Evolutionary conservation across 1,284 basidiomycete genomes (phyloP), one percentile per base, ranked within the genome.

Genomic region (Cutaneotrichosporon sp.): DNA sequence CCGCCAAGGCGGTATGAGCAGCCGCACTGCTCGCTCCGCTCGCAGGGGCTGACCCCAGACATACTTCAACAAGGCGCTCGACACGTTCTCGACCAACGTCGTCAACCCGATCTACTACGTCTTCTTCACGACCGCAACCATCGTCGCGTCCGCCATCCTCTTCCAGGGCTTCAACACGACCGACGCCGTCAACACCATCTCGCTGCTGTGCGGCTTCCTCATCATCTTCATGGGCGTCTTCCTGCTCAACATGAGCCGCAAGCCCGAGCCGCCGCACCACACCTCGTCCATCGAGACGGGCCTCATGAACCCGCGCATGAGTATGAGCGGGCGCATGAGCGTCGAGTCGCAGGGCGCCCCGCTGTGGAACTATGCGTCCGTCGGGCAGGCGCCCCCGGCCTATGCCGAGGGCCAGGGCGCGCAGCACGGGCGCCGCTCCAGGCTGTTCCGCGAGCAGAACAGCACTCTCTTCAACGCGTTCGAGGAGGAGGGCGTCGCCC

Each of bases 21-120:
- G 29, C 29, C 29, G 29, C 29, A 9, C 29, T n/a, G 36, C 24
- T 31, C 14, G n/a, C 13, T 16, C 16, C 13, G 29, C 20, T 16
- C 7, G 4, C 5, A 4, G 13, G 43, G 5, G 29, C 42, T 61
- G 24, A 38, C 31, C 34, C 1, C 60, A 80, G 79, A 95, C 97
- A 82, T 99, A 97, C 83, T 97, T 98, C 82, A 99, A 98, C 84
- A 97, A 97, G 77, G 97, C 95, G 0, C 84, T 99, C 57, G 95
- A 98, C 76, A 92, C 89, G 1, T 99, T 98, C 80, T 94, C 92
- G 5, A 98, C 95, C 49, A 99, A 98, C 75, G 92, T 98, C 47
- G 95, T 99, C 62, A 99, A 99, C 77, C 95, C 97, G 0, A 91
- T 97, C 83, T 99, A 99, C 82, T 98, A 95, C 75, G 95, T 98